Evolutionary conservation across 2,329 filamentous ascomycete genomes (phyloP), one percentile per base, ranked within the genome.

Genomic region (Cercospora brassicicola): DNA sequence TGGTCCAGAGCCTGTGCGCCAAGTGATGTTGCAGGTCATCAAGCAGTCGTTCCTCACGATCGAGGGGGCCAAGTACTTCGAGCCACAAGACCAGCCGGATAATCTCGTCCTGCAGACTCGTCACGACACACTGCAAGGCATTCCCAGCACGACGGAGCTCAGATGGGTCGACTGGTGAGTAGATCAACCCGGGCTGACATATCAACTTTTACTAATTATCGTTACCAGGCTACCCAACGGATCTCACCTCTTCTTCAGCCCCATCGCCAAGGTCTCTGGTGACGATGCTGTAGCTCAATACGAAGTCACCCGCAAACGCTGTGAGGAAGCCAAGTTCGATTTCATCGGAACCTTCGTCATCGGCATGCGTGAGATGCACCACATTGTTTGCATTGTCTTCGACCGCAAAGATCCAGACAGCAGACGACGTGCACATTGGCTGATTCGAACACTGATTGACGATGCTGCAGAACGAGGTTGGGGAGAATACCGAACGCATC

Each of bases 351-450:
- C 83, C 1, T 84, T 87, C 61, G 81, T 81, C 56, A 81, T 87
- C 4, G 84, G 84, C 9, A 80, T 83, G 69, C 79, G 85, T 10
- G 84, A 87, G 75, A 86, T 87, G 80, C 85, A 87, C 73, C 82
- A 86, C 72, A 86, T 87, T 66, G 81, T 85, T 2, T 84, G 84
- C 66, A 83, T 87, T 51, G 80, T 86, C 13, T 87, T 84, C 73
- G 81, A 87, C 68, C 78, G 82, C 4, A 78, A 79, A 42, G 78
- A 84, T 36, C 71, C 78, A 0, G 79, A 81, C 0, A 71, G 75
- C 57, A 80, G 83, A 70, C 69, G 77, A 20, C 76, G 78, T 62
- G 79, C 79, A 10, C 75, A 80, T 67, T 71, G 73, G 66, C 69
- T 82, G 11, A 82, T 84, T 67, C 74, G 73, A 4, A 75, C 74